These are phyloP conservation scores for Mycena amicta DNA, from an alignment of 768 basidiomycete genomes.

Conservation along the genomic window DNA sequence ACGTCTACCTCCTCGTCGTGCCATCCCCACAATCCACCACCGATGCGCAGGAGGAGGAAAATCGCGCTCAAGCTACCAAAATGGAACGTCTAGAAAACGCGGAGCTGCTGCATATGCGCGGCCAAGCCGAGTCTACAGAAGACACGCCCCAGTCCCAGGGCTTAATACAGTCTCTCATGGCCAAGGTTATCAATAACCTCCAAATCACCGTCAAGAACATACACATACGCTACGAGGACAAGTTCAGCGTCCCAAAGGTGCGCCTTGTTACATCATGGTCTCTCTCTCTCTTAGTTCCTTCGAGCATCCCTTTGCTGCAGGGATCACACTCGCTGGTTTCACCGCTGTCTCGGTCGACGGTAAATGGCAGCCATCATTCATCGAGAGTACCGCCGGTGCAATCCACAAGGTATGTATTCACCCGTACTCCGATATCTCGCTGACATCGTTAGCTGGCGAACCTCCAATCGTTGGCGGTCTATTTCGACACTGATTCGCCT, in stretches of 20 bases:
- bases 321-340: constrained; percentile 86
- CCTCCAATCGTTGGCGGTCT: constrained; percentile 83
- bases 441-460: constrained; percentile 86
- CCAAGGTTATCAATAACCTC: constrained; percentile 93
- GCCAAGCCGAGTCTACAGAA: constrained; percentile 53
- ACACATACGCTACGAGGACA: constrained; percentile 96
- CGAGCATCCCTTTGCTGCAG: constrained; percentile 93
- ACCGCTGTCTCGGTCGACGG: constrained; percentile 87
- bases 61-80: constrained; percentile 81
- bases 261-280: constrained; percentile 31
- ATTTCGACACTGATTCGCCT: constrained; percentile 91
- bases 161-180: constrained; percentile 77
- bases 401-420: constrained; percentile 76
- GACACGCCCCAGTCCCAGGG: constrained; percentile 79
- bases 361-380: constrained; percentile 88
- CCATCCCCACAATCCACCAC: constrained; percentile 70
- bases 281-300: background rate
- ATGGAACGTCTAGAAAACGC: constrained; percentile 87
- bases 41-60: constrained; percentile 85
- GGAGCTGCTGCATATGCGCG: constrained; percentile 74
- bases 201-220: constrained; percentile 96
- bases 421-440: too few species aligned
- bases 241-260: constrained; percentile 89
- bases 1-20: constrained; percentile 91
- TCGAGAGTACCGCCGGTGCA: constrained; percentile 82